phyloP scores from a whole-genome alignment of 805 yeast species.

The Saccharomycopsis sp. region DNA sequence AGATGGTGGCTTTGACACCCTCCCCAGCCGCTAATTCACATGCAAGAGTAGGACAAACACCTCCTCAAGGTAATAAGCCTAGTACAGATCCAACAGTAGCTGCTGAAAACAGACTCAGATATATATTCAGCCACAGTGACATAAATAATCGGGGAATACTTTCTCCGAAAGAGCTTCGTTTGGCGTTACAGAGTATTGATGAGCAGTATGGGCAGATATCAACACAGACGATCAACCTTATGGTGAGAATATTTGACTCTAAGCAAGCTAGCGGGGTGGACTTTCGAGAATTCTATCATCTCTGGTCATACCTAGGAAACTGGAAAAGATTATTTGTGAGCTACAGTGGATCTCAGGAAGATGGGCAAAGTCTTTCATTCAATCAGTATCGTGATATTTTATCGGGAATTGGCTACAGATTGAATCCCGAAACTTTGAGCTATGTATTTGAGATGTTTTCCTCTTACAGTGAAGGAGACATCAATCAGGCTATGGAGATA shows the following conservation, averaged over 20 bases:
- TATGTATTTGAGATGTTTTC: constrained; percentile 49
- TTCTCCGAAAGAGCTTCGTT: constrained; percentile 48
- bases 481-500: constrained; percentile 24
- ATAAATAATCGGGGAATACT: constrained; percentile 44
- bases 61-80: background rate
- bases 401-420: constrained; percentile 58
- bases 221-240: constrained; percentile 27
- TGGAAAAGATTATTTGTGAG: constrained; percentile 59
- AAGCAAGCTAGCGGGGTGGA: constrained; percentile 37
- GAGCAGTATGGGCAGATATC: background rate
- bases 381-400: constrained; percentile 59
- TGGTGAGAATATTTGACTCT: constrained; percentile 57
- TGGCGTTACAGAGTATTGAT: constrained; percentile 58
- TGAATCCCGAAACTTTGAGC: constrained; percentile 51
- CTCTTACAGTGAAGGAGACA: constrained; percentile 15
- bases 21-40: background rate
- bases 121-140: constrained; percentile 48
- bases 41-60: background rate
- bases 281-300: constrained; percentile 57
- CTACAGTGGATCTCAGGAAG: constrained; percentile 51
- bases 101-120: constrained; percentile 40
- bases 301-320: constrained; percentile 69
- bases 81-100: background rate
- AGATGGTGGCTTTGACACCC: background rate
- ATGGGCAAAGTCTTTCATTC: constrained; percentile 49